Evolutionary conservation across 768 basidiomycete species (phyloP).

Genomic region (Boletus rex-veris): DNA sequence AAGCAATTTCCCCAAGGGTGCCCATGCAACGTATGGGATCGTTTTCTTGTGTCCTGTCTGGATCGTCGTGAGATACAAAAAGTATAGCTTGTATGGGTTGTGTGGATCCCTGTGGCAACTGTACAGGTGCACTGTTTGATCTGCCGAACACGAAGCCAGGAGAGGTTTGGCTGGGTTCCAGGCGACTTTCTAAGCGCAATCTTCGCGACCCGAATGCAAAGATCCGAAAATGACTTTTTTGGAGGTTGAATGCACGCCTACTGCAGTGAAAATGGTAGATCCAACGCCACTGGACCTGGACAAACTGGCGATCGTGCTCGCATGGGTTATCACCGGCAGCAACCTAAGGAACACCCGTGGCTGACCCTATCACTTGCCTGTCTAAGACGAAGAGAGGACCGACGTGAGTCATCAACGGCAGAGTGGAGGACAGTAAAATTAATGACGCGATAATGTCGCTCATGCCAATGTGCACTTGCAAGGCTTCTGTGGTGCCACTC

Average conservation of each 20-base stretch:
- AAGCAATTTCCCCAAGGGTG: slow-evolving; percentile 46
- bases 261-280: slow-evolving; percentile 21
- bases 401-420: no score
- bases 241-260: not conserved
- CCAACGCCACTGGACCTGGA: slow-evolving; percentile 13
- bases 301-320: no score
- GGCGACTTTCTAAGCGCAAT: slow-evolving; percentile 82
- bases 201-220: slow-evolving; percentile 58
- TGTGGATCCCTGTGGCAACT: slow-evolving; percentile 44
- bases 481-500: no score
- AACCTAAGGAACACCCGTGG: no score
- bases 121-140: slow-evolving; percentile 88
- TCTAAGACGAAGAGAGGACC: no score
- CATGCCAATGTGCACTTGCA: no score
- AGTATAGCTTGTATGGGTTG: slow-evolving; percentile 24
- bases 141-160: slow-evolving; percentile 91
- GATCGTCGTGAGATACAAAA: slow-evolving; percentile 62
- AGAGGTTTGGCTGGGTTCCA: slow-evolving; percentile 85
- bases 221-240: not conserved
- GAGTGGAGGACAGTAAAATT: no score
- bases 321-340: no score
- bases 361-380: no score
- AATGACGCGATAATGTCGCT: no score
- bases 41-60: slow-evolving; percentile 85
- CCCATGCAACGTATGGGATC: slow-evolving; percentile 82